phyloP scores from a whole-genome alignment of 1,139 yeast genomes.

The Debaryomyces fabryi region DNA sequence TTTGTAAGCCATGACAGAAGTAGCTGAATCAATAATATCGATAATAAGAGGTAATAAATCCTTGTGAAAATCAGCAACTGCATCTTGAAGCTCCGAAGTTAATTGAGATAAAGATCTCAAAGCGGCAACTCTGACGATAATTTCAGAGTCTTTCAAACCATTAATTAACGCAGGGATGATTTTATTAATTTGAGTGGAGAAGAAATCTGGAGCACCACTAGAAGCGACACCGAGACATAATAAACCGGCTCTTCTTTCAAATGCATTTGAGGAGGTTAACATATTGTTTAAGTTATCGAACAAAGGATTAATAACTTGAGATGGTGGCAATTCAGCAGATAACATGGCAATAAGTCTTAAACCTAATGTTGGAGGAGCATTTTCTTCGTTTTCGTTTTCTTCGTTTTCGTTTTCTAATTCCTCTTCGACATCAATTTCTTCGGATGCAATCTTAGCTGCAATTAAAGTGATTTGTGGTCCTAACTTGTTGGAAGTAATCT shows the following conservation, averaged over 20 bases:
- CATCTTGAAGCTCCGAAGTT: conserved; percentile 83
- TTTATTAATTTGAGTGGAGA: conserved; percentile 72
- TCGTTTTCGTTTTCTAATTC: conserved; percentile 81
- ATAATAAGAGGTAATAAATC: conserved; percentile 84
- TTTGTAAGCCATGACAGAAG: conserved; percentile 82
- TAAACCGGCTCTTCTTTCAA: conserved; percentile 87
- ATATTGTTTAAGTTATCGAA: conserved; percentile 67
- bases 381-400: conserved; percentile 91
- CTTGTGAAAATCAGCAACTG: conserved; percentile 80
- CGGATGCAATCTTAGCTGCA: conserved; percentile 78
- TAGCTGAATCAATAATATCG: conserved; percentile 82
- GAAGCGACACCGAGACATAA: conserved; percentile 82
- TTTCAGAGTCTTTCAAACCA: conserved; percentile 80
- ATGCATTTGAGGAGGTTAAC: conserved; percentile 64
- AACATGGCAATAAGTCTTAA: conserved; percentile 78
- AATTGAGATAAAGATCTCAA: conserved; percentile 77
- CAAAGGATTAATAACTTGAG: conserved; percentile 84
- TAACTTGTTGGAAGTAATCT: conserved; percentile 61
- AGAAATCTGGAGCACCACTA: conserved; percentile 92
- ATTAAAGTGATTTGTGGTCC: conserved; percentile 80
- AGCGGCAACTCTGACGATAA: conserved; percentile 83
- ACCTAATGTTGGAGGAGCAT: conserved; percentile 76
- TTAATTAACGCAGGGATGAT: conserved; percentile 71
- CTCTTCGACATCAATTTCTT: conserved; percentile 72
- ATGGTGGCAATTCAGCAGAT: conserved; percentile 85